These are phyloP conservation scores for Mycosphaerella arachidis DNA, from an alignment of 2,329 filamentous ascomycete species.

Conservation along the genomic window DNA sequence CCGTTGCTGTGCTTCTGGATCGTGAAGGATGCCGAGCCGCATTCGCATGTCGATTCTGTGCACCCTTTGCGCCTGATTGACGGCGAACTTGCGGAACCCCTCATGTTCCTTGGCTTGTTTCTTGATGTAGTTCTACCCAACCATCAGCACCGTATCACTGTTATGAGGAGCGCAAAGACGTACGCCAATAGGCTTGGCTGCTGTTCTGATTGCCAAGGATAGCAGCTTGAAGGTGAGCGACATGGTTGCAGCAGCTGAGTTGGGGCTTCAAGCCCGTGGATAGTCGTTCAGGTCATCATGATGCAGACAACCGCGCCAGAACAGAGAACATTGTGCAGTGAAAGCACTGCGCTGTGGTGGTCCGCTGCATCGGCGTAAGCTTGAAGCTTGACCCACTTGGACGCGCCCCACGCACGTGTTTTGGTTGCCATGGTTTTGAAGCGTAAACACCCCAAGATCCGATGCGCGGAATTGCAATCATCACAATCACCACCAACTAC, in stretches of 20 bases:
- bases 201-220: constrained; percentile 59
- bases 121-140: constrained; percentile 60
- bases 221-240: constrained; percentile 63
- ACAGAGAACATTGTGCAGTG: not conserved
- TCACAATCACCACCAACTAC: not conserved
- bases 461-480: not conserved
- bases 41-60: constrained; percentile 66
- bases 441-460: not conserved
- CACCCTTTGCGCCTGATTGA: constrained; percentile 59
- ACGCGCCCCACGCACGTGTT: not conserved
- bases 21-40: constrained; percentile 60
- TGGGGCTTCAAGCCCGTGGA: constrained; percentile 8
- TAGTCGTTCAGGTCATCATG: constrained; percentile 11
- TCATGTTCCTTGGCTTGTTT: constrained; percentile 65
- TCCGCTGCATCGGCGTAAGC: not conserved
- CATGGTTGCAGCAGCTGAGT: constrained; percentile 40
- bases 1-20: constrained; percentile 52
- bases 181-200: constrained; percentile 66
- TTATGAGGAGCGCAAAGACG: constrained; percentile 26
- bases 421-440: not conserved
- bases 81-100: constrained; percentile 57
- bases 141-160: constrained; percentile 1
- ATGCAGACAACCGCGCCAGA: not conserved
- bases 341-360: not conserved
- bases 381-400: not conserved